A percentile compares a stretch with the other conserved stretches of the same genome.
Evolutionary conservation across 1,139 yeast species (phyloP).

Genomic region (Kluyveromyces marxianus): DNA sequence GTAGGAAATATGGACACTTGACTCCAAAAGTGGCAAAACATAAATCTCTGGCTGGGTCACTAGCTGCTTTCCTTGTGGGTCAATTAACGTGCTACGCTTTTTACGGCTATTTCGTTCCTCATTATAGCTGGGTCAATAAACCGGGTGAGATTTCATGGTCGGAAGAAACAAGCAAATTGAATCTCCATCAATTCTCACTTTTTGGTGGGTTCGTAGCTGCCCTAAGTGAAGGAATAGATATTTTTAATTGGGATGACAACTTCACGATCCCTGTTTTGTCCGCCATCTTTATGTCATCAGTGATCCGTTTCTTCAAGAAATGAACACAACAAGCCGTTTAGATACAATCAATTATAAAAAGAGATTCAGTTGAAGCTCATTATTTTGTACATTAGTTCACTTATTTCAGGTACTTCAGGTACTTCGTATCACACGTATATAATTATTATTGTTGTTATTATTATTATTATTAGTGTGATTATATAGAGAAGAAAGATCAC

Average conservation of each 20-base stretch:
- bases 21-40: slow-evolving; percentile 69
- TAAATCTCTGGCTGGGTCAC: slow-evolving; percentile 82
- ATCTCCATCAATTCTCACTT: slow-evolving; percentile 45
- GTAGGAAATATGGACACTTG: slow-evolving; percentile 73
- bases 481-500: too few relatives aligned
- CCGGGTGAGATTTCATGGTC: slow-evolving; percentile 59
- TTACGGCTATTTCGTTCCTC: slow-evolving; percentile 68
- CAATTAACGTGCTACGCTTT: slow-evolving; percentile 53
- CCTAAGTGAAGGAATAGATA: slow-evolving; percentile 72
- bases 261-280: slow-evolving; percentile 87
- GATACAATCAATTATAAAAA: not conserved
- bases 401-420: too few relatives aligned
- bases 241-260: slow-evolving; percentile 79
- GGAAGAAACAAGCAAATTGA: slow-evolving; percentile 49
- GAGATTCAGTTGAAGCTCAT: not conserved
- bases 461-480: too few relatives aligned
- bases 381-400: not conserved
- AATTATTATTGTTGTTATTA: too few relatives aligned
- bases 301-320: slow-evolving; percentile 33
- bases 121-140: slow-evolving; percentile 41
- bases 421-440: too few relatives aligned
- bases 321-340: not conserved
- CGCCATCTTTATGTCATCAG: slow-evolving; percentile 49
- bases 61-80: slow-evolving; percentile 81
- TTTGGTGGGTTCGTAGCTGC: slow-evolving; percentile 78